These are phyloP conservation scores for Globisporangium acanthophoron DNA, from an alignment of 352 stramenopile species.

Conservation along the genomic window DNA sequence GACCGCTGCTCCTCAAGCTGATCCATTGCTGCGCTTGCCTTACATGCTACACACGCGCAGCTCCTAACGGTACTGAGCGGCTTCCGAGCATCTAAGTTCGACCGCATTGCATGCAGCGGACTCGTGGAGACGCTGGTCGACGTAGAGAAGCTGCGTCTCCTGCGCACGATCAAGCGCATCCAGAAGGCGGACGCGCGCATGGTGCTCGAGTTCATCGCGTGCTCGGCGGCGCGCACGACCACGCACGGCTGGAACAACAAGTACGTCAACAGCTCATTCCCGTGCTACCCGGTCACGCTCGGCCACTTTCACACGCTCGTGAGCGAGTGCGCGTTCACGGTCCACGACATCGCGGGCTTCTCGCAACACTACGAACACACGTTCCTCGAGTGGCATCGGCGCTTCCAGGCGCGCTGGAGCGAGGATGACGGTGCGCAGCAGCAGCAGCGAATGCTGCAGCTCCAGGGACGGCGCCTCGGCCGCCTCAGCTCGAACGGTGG, in stretches of 20 bases:
- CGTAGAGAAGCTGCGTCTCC: constrained; percentile 37
- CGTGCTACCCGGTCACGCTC: constrained; percentile 53
- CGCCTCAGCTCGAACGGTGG: constrained; percentile 1
- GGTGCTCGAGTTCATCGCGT: constrained; percentile 67
- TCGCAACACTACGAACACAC: constrained; percentile 83
- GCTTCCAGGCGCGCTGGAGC: constrained; percentile 60
- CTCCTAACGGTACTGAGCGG: constrained; percentile 49
- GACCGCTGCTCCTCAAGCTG: not conserved
- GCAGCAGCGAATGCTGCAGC: constrained; percentile 1
- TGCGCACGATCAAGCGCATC: constrained; percentile 63
- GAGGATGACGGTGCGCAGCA: constrained; percentile 13
- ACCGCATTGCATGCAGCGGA: constrained; percentile 53
- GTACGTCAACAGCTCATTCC: constrained; percentile 68
- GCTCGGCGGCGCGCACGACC: constrained; percentile 51
- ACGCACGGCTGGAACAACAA: constrained; percentile 83
- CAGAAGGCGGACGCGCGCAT: constrained; percentile 42
- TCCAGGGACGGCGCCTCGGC: constrained; percentile 9
- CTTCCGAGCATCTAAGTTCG: constrained; percentile 56
- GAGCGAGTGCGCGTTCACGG: constrained; percentile 48
- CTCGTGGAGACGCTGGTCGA: constrained; percentile 49
- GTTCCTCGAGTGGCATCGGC: constrained; percentile 78
- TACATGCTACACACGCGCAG: constrained; percentile 7
- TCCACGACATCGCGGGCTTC: constrained; percentile 58
- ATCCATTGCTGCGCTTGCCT: not conserved
- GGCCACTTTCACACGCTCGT: constrained; percentile 37